Base-by-base conservation (phyloP, 768 basidiomycete genomes). In the Termitomyces sp. region DNA sequence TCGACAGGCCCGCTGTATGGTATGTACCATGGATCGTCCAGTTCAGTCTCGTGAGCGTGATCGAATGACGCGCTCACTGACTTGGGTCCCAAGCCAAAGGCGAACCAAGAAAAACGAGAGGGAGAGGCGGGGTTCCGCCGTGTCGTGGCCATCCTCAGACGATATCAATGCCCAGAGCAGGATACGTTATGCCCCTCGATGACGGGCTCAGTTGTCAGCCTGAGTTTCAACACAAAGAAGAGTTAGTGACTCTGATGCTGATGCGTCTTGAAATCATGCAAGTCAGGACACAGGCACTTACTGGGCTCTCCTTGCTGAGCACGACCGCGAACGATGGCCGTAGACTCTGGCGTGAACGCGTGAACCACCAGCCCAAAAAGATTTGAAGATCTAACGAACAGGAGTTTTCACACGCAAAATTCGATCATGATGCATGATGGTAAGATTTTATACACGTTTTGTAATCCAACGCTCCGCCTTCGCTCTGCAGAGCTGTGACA, bases 1-100 rank as follows among this genome's bases (percentile, higher is more conserved):
- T 87, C 85, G 70, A 82, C 80, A 1, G 86, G 84, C 0, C 84
- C 84, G 60, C 82, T 83, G 75, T 87, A 86, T 0, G 85, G 84
- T 48, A 82, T 82, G 69, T 85, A 85, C 81, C 83, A 84, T 56
- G 84, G 80, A 20, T 80, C 79, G 14, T 66, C 53, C n/a, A 55
- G 49, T 44, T 56, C 58, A 42, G 18, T 54, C 44, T 60, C 57
- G 32, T 54, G 53, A 33, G 55, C 36, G 26, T 45, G 62, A 36
- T 39, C 46, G 27, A 50, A 40, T 12, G 55, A 45, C 22, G 60
- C 45, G 44, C 61, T 62, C 18, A 57, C 39, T 36, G 61, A 56
- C 44, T 63, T 57, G 44, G 48, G 53, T 24, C 59, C 49, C 50
- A 66, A 42, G 12, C 62, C 60, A 37, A 63, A 57, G 32, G 64